Evolutionary conservation across 2,329 filamentous ascomycete species (phyloP), one percentile per base, ranked within the genome.

Genomic region (Hypoxylon rubiginosum): DNA sequence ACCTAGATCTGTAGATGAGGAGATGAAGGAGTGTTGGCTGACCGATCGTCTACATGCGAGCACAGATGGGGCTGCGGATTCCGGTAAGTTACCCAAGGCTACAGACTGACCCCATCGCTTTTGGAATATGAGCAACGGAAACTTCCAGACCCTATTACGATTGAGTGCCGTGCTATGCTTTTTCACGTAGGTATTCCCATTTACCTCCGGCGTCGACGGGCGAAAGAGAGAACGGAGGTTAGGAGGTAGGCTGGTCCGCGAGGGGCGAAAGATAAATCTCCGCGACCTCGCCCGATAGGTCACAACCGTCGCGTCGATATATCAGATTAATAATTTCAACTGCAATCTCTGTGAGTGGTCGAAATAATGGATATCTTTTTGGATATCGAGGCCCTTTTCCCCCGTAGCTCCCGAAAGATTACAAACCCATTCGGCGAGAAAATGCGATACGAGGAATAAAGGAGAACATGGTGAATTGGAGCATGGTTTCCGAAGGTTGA

Each of bases 231-330:
- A n/a, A 7, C 5, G 15, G 11, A 15, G 34, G 28, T 30, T 30
- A 39, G 32, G 32, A 13, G 34, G 13, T n/a, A 53, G 49, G 51
- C 39, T 48, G n/a, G 21, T 24, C 52, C 50, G 50, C 17, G 32
- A 56, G 56, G 56, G 53, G 57, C 49, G 49, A 32, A 51, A 57
- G 57, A 52, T 28, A 34, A 56, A 65, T 52, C 53, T 53, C 62
- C 62, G 62, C 62, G 57, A 58, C 60, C 59, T 24, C 52, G 62
- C 46, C 39, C 48, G 54, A 68, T 65, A 52, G 54, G 58, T 24
- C 50, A 36, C 39, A 51, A 64, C 64, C 41, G 39, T 15, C 15
- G 39, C 39, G 39, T 41, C 39, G 8, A 41, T 41, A 41, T 55
- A 41, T 45, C 26, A 49, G 55, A 49, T 49, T 48, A 62, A 56